A percentile compares a stretch with the other conserved stretches of the same genome.
These are phyloP conservation scores for Penicillium canariense DNA, from an alignment of 495 filamentous ascomycete species.

Conservation along the genomic window DNA sequence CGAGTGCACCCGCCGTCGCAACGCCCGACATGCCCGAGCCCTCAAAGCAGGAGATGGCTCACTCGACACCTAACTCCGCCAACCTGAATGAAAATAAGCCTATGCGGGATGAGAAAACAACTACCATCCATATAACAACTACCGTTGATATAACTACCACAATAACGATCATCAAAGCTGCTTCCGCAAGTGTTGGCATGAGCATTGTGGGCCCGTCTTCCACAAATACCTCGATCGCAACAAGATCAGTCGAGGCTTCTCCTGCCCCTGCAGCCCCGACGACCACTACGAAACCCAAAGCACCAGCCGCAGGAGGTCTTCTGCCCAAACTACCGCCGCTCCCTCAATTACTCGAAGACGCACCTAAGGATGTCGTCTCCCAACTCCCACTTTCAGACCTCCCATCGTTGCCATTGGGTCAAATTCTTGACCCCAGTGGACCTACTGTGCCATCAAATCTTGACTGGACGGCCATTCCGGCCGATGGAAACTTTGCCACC, in stretches of 20 bases:
- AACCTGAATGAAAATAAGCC: not conserved
- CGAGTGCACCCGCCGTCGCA: not conserved
- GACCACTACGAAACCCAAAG: not conserved
- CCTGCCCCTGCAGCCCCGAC: not conserved
- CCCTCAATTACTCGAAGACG: not conserved
- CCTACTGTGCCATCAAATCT: slow-evolving; percentile 4
- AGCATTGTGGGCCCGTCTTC: not conserved
- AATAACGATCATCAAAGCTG: slow-evolving; percentile 3
- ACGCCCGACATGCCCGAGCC: not conserved
- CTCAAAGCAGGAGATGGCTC: not conserved
- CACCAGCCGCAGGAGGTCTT: not conserved
- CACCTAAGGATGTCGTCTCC: not conserved
- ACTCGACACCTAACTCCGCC: not conserved
- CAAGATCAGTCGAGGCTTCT: not conserved
- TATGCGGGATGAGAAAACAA: slow-evolving; percentile 3
- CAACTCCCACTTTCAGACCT: slow-evolving; percentile 5
- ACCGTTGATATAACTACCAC: slow-evolving; percentile 22
- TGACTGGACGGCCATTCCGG: slow-evolving; percentile 30
- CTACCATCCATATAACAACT: slow-evolving; percentile 17
- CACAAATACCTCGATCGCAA: not conserved
- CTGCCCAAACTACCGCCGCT: not conserved
- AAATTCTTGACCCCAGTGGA: slow-evolving; percentile 9
- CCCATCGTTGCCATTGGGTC: slow-evolving; percentile 4
- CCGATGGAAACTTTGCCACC: slow-evolving; percentile 21
- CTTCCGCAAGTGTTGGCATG: not conserved